Conservation (phyloP, 176 grass and related monocot species). For the Cenchrus fungigraminus region DNA sequence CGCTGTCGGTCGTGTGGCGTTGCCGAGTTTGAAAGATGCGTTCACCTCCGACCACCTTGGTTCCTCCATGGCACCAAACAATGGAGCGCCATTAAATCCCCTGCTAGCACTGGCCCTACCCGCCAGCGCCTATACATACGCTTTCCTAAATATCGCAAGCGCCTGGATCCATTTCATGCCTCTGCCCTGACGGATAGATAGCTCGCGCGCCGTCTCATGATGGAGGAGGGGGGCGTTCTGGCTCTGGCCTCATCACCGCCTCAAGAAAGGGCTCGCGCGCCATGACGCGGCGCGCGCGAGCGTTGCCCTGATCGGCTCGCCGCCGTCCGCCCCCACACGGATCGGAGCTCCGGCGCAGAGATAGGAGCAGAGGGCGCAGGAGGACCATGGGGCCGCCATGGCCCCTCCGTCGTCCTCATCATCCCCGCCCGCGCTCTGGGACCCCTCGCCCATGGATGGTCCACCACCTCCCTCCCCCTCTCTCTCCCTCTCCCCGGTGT, state of each 20-base stretch:
- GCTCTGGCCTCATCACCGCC: too few relatives aligned
- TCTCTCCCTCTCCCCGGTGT: neutral
- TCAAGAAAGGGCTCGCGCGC: neutral
- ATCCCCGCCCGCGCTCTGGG: neutral
- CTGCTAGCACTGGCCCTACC: neutral
- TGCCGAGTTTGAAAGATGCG: too few relatives aligned
- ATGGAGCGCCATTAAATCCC: neutral
- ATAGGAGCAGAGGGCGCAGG: neutral
- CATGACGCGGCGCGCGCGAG: neutral
- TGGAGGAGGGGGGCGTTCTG: too few relatives aligned
- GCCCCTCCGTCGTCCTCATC: neutral
- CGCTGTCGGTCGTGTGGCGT: too few relatives aligned
- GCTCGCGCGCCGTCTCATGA: too few relatives aligned
- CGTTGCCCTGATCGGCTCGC: conserved; percentile 17
- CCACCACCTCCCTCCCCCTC: neutral
- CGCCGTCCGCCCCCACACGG: conserved; percentile 24
- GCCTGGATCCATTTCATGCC: too few relatives aligned
- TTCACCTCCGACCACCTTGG: neutral
- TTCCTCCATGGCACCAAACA: neutral
- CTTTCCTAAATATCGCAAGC: too few relatives aligned
- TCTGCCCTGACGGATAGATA: too few relatives aligned
- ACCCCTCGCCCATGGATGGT: neutral
- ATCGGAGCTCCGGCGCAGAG: neutral
- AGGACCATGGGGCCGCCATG: neutral
- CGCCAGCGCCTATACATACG: neutral